A percentile compares a stretch with the other conserved stretches of the same genome.
Conservation (phyloP, 805 yeast species). For the Blastobotrys americana region DNA sequence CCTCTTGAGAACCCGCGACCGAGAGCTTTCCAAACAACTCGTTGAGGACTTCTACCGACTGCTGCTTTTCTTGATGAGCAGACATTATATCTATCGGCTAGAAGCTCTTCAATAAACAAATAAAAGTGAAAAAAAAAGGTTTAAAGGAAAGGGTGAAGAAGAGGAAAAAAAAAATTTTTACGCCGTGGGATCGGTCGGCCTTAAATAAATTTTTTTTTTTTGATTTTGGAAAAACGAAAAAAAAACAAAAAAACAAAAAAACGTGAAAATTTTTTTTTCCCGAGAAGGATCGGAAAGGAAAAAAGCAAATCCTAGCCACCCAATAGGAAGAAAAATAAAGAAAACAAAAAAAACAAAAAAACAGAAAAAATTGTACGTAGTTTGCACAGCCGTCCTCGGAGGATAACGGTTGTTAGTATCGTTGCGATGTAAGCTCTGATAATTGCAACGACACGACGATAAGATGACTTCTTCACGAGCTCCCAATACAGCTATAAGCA, state of each 20-base stretch:
- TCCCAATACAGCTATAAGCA: too few species aligned
- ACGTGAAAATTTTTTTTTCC: not conserved
- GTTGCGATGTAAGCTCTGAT: too few species aligned
- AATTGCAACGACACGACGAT: too few species aligned
- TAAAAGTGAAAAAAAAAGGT: conserved; percentile 1
- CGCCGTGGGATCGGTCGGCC: not conserved
- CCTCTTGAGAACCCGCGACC: conserved; percentile 73
- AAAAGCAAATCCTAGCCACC: too few species aligned
- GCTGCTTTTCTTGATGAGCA: conserved; percentile 18
- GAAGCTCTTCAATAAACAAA: not conserved
- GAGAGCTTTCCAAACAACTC: conserved; percentile 90
- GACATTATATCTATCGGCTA: conserved; percentile 12
- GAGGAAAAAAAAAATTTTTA: conserved; percentile 3
- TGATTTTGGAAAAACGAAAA: not conserved
- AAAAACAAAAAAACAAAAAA: conserved; percentile 4
- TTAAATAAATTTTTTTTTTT: too few species aligned
- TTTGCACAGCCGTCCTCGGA: too few species aligned
- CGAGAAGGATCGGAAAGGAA: too few species aligned
- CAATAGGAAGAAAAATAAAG: too few species aligned
- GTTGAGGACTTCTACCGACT: conserved; percentile 60
- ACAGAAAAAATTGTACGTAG: too few species aligned
- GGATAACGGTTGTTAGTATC: too few species aligned
- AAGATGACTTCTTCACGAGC: too few species aligned
- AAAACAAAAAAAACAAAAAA: too few species aligned
- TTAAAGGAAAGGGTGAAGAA: not conserved